Base-by-base conservation (phyloP, 345 rosid species). In the Balakata baccata region DNA sequence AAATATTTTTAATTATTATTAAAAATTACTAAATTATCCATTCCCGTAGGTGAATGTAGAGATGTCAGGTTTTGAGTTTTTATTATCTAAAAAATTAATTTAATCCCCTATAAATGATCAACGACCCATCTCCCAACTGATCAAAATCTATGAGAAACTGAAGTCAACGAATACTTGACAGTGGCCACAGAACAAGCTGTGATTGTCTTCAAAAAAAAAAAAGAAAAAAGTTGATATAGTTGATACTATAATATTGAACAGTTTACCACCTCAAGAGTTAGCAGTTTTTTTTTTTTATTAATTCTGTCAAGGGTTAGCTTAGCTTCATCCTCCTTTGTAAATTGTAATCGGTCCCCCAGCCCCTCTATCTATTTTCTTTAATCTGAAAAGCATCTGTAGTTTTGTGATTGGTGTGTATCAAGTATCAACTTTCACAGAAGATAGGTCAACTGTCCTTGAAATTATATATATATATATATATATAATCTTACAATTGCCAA, bases 391-490 rank as follows among this genome's bases (percentile, higher is more conserved):
- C 46, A 17, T 46, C n/a, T 41, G 51, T 29, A 9, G 14, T 43
- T 22, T 43, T 49, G 29, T 47, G 38, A 50, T 65, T 34, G 51
- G 61, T 38, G n/a, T n/a, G n/a, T n/a, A n/a, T n/a, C n/a, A n/a
- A n/a, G 11, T 3, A 49, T 38, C 38, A 54, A 11, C 7, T 11
- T 34, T 22, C 9, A 17, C 29, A 63, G 39, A 51, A 53, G 75
- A 73, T 63, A 73, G 69, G 75, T 62, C 75, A 62, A 38, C 75
- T 8, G 59, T 61, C 5, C 69, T 62, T 63, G 75, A 61, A 47
- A 46, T 3, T 38, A 11, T 64, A 16, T 52, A 22, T 6, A 18
- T 20, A n/a, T 0, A 62, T 7, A 29, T 29, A 29, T 29, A 29
- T 29, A 29, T 29, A 29, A 1, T 29, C 34, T 29, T 29, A 29